These are phyloP conservation scores for Rostrohypoxylon terebratum DNA, from an alignment of 495 filamentous ascomycete species.

Conservation along the genomic window DNA sequence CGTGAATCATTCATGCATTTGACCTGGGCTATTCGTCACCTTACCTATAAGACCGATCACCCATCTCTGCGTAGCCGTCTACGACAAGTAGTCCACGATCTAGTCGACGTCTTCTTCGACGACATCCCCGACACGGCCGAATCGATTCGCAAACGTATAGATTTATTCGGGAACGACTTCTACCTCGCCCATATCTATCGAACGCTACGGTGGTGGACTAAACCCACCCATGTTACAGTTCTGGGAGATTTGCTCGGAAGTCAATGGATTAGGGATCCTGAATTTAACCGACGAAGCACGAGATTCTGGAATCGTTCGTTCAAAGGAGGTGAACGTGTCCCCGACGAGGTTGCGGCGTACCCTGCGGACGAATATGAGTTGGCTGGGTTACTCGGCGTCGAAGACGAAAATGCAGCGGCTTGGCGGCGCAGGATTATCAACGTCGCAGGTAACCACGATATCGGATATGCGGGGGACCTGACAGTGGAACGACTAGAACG, in stretches of 20 bases:
- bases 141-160: conserved; percentile 79
- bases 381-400: conserved; percentile 61
- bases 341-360: conserved; percentile 67
- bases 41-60: conserved; percentile 57
- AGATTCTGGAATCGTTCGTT: conserved; percentile 90
- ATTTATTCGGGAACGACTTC: conserved; percentile 92
- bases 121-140: conserved; percentile 74
- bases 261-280: conserved; percentile 89
- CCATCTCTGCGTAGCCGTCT: conserved; percentile 59
- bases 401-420: conserved; percentile 55
- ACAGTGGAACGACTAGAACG: conserved; percentile 74
- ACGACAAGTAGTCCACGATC: conserved; percentile 60
- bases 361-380: conserved; percentile 63
- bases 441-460: conserved; percentile 93
- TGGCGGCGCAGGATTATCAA: conserved; percentile 88
- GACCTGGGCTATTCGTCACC: conserved; percentile 62
- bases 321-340: conserved; percentile 71
- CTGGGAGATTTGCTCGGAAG: conserved; percentile 95
- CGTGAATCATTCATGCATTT: conserved; percentile 71
- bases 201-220: conserved; percentile 81
- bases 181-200: conserved; percentile 95
- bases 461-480: conserved; percentile 94
- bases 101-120: conserved; percentile 65
- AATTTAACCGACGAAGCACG: conserved; percentile 76
- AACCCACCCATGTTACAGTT: conserved; percentile 88